Percentiles rank a stretch among this genome's conserved stretches.
These are phyloP conservation scores for Brettanomyces nanus DNA, from an alignment of 805 yeast genomes.

Conservation along the genomic window DNA sequence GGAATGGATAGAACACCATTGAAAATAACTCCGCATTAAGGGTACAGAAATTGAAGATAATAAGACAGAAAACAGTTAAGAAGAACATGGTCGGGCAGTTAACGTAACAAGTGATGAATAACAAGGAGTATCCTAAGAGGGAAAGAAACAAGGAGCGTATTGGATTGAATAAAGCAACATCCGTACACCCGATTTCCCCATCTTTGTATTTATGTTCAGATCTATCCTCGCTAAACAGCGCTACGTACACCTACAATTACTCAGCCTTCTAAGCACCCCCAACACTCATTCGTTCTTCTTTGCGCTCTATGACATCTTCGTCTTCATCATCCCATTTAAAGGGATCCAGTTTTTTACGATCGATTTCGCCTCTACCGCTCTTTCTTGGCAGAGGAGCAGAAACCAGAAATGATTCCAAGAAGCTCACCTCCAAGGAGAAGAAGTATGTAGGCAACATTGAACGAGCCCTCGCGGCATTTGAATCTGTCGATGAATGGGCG, in stretches of 20 bases:
- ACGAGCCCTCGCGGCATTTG: conserved; percentile 67
- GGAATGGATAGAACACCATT: background rate
- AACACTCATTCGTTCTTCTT: too few relatives aligned
- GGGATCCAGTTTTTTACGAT: conserved; percentile 14
- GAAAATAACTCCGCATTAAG: conserved; percentile 1
- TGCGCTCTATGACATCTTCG: background rate
- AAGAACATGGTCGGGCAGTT: background rate
- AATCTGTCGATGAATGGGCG: conserved; percentile 92
- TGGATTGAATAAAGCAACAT: too few relatives aligned
- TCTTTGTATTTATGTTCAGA: too few relatives aligned
- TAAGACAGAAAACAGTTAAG: background rate
- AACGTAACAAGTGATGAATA: background rate
- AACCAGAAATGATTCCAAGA: conserved; percentile 16
- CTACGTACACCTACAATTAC: too few relatives aligned
- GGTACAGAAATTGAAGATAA: background rate
- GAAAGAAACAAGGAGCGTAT: too few relatives aligned
- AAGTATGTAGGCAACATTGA: conserved; percentile 62
- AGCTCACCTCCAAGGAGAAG: conserved; percentile 54
- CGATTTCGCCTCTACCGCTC: conserved; percentile 24
- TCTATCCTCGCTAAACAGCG: too few relatives aligned
- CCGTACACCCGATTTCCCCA: too few relatives aligned
- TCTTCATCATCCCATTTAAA: conserved; percentile 9
- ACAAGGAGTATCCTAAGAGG: background rate
- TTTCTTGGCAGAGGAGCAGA: conserved; percentile 11
- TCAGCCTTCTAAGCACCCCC: too few relatives aligned